A percentile compares a stretch with the other conserved stretches of the same genome.
Conservation (phyloP, 2,329 filamentous ascomycete species). For the Chaetomiaceae sp. region DNA sequence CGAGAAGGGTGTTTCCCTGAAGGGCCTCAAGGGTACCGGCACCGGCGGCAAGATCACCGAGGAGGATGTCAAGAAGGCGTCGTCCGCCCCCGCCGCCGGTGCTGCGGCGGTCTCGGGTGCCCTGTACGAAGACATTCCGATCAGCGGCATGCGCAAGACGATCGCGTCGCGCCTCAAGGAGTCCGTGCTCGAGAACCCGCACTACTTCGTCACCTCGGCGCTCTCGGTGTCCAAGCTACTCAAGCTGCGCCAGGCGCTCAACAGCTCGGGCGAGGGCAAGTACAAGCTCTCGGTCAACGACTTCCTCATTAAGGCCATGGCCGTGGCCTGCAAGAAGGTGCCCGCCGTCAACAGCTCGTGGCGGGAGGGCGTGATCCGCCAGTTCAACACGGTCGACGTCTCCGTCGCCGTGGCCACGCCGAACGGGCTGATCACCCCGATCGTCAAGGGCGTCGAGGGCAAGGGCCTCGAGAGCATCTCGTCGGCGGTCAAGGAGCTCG, state of each 20-base stretch:
- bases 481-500: slow-evolving; percentile 85
- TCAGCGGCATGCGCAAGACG: slow-evolving; percentile 93
- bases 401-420: slow-evolving; percentile 94
- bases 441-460: slow-evolving; percentile 81
- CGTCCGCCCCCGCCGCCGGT: slow-evolving; percentile 49
- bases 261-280: slow-evolving; percentile 78
- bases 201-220: slow-evolving; percentile 91
- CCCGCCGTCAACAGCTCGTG: slow-evolving; percentile 94
- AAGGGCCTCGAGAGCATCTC: slow-evolving; percentile 88
- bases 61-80: slow-evolving; percentile 83
- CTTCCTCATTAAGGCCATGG: slow-evolving; percentile 96
- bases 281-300: slow-evolving; percentile 99
- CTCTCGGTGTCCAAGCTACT: slow-evolving; percentile 92
- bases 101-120: slow-evolving; percentile 49
- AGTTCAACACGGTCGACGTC: slow-evolving; percentile 89
- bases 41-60: slow-evolving; percentile 82
- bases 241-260: slow-evolving; percentile 91
- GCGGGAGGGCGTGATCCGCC: slow-evolving; percentile 83
- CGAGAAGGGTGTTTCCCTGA: slow-evolving; percentile 74
- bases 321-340: slow-evolving; percentile 83
- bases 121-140: slow-evolving; percentile 75
- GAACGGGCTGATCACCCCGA: slow-evolving; percentile 90
- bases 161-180: slow-evolving; percentile 87
- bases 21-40: slow-evolving; percentile 78
- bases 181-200: slow-evolving; percentile 89